phyloP scores from a whole-genome alignment of 345 rosid species.

The Psidium guajava region DNA sequence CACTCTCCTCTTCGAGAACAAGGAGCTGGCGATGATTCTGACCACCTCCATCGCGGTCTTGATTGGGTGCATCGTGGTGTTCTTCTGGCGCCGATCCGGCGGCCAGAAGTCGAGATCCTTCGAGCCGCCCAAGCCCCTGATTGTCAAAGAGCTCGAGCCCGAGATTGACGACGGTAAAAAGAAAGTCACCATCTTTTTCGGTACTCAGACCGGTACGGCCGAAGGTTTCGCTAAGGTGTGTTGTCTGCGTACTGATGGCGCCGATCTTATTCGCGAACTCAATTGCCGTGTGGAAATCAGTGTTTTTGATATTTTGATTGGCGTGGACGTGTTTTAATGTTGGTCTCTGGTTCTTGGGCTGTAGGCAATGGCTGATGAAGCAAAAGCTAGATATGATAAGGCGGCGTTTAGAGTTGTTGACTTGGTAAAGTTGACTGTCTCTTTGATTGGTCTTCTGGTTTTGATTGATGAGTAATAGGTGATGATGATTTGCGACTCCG shows the following conservation, averaged over 20 bases:
- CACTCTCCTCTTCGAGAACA: constrained; percentile 12
- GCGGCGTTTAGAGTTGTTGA: constrained; percentile 70
- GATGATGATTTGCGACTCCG: background rate
- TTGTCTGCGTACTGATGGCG: background rate
- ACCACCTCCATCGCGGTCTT: constrained; percentile 29
- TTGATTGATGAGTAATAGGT: background rate
- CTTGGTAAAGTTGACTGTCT: constrained; percentile 35
- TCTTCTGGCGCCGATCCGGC: constrained; percentile 25
- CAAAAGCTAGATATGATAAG: constrained; percentile 73
- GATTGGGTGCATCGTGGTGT: constrained; percentile 24
- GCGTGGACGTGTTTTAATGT: background rate
- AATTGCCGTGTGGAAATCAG: background rate
- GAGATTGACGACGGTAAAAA: constrained; percentile 26
- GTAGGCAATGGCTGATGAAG: constrained; percentile 65
- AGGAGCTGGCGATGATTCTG: constrained; percentile 21
- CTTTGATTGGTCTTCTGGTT: background rate
- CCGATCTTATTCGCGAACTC: background rate
- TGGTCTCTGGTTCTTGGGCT: background rate
- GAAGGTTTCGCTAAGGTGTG: constrained; percentile 31
- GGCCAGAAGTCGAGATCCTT: constrained; percentile 5
- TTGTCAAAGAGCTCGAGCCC: constrained; percentile 17
- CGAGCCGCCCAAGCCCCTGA: constrained; percentile 18
- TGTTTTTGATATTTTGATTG: background rate
- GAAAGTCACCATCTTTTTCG: constrained; percentile 32
- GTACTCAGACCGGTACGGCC: constrained; percentile 44